Conservation (phyloP, 164 flowering plant genomes). For the Buxus sempervirens region DNA sequence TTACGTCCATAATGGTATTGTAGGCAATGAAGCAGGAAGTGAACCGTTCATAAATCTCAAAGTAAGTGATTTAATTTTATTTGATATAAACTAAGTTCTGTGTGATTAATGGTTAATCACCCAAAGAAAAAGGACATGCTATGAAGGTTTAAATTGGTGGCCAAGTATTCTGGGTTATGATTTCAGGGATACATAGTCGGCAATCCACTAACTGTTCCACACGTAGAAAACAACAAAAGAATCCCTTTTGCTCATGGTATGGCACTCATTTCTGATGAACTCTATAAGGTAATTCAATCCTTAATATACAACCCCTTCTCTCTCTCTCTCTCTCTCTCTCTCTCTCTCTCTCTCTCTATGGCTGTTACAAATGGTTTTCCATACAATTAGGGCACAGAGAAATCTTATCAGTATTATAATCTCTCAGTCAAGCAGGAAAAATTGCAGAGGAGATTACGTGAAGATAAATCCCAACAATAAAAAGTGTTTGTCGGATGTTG, state of each 20-base stretch:
- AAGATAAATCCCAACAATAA: too few relatives aligned
- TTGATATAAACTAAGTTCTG: too few relatives aligned
- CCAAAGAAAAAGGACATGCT: too few relatives aligned
- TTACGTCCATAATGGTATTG: not conserved
- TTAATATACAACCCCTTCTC: not conserved
- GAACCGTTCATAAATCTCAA: constrained; percentile 7
- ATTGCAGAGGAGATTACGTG: too few relatives aligned
- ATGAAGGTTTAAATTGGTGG: too few relatives aligned
- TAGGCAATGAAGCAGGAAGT: constrained; percentile 5
- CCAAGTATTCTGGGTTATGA: not conserved
- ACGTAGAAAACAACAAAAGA: constrained; percentile 1
- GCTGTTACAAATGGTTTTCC: too few relatives aligned
- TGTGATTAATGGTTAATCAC: too few relatives aligned
- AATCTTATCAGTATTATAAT: too few relatives aligned
- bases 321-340: not conserved
- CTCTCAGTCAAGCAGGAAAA: too few relatives aligned
- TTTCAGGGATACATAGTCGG: constrained; percentile 22
- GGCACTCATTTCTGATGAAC: constrained; percentile 26
- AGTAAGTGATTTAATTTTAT: not conserved
- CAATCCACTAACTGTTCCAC: constrained; percentile 13
- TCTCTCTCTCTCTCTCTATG: constrained; percentile 8
- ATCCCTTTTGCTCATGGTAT: constrained; percentile 17
- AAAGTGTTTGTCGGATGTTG: constrained; percentile 16
- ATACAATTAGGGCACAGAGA: too few relatives aligned
- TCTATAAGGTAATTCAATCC: constrained; percentile 13